Evolutionary conservation across 768 basidiomycete species (phyloP), one percentile per base, ranked within the genome.

Genomic region (Suillus plorans): DNA sequence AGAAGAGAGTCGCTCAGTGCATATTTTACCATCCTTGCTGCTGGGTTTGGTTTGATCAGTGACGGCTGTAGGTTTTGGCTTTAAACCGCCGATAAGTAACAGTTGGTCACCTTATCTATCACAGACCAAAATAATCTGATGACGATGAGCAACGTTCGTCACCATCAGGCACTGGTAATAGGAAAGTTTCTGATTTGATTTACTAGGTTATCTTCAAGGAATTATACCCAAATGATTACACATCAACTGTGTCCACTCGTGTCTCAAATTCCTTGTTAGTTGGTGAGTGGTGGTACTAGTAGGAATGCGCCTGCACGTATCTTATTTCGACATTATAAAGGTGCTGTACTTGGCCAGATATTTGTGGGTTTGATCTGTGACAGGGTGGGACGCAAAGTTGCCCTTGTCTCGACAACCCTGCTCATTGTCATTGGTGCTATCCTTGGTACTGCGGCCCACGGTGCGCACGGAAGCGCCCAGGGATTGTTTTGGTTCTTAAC

Each of bases 401-500:
- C 89, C 20, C 83, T 92, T 60, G 84, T 91, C 22, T 72, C 80
- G 44, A 91, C 90, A 2, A 92, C 90, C 0, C 69, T 85, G 41
- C 75, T 89, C 44, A 92, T 92, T 65, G 87, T 91, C 61, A 58
- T 90, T 53, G 91, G 91, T 28, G 86, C 88, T 20, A 87, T 81
- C 28, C 80, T 92, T 28, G 85, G 82, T 9, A 90, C 90, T 5
- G 89, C 86, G 7, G 87, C 91, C 18, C 85, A 87, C 70, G 89
- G 88, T 5, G 80, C 82, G 1, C 73, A 83, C 31, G 85, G 86
- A 65, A 86, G 81, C 67, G 78, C 78, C 37, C 70, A 76, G 59
- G 89, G 88, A 22, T 78, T 91, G 52, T 87, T 91, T 70, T 92
- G 91, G 91, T 88, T 87, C 73, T 74, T 92, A 70, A 90, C 89